These are phyloP conservation scores for Globisporangium rhizosaccharum DNA, from an alignment of 352 stramenopile genomes.

Conservation along the genomic window DNA sequence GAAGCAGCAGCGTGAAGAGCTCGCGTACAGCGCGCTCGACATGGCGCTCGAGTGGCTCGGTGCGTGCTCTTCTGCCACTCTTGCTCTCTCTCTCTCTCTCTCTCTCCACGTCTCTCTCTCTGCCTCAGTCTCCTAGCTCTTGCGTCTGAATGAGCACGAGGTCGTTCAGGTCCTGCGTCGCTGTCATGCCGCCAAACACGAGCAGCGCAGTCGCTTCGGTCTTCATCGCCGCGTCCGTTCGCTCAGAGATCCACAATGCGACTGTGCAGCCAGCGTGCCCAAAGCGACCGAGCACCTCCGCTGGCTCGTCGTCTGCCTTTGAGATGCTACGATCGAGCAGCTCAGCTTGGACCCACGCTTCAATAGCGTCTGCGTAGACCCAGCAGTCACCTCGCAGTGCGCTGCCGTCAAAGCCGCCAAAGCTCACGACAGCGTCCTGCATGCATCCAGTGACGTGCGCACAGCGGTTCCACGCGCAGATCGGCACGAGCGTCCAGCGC, in stretches of 20 bases:
- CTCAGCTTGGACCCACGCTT: conserved; percentile 23
- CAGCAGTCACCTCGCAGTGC: conserved; percentile 42
- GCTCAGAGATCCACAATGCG: not conserved
- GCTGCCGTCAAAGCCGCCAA: conserved; percentile 49
- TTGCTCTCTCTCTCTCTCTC: conserved; percentile 3
- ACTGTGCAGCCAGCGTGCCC: conserved; percentile 24
- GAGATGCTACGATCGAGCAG: not conserved
- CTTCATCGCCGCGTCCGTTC: not conserved
- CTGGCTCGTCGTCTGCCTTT: not conserved
- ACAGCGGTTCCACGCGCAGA: conserved; percentile 55
- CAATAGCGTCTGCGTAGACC: conserved; percentile 36
- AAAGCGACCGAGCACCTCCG: conserved; percentile 23
- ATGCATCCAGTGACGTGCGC: conserved; percentile 30
- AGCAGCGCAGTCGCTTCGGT: conserved; percentile 19
- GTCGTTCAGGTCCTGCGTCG: conserved; percentile 38
- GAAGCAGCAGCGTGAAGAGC: conserved; percentile 50
- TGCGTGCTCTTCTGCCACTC: conserved; percentile 3
- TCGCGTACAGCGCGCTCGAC: conserved; percentile 48
- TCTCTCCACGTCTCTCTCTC: not conserved
- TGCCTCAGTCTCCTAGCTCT: not conserved
- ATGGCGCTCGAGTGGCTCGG: conserved; percentile 38
- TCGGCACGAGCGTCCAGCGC: conserved; percentile 46
- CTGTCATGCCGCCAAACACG: conserved; percentile 58
- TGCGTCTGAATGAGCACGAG: conserved; percentile 19
- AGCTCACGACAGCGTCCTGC: conserved; percentile 28